Conservation (phyloP, 1,284 basidiomycete genomes). For the Volvariella surrecta region DNA sequence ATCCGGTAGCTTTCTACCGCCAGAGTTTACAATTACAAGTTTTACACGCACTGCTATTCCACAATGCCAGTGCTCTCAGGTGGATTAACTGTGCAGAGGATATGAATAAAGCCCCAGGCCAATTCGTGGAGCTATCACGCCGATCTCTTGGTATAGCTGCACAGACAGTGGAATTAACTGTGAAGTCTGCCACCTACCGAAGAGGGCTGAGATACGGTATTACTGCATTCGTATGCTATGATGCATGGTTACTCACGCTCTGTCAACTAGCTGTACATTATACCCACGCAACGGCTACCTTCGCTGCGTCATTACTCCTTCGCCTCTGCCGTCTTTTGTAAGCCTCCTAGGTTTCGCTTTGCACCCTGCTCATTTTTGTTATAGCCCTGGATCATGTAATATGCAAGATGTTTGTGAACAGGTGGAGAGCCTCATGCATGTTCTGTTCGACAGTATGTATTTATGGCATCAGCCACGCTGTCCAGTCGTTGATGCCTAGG, state of each 20-base stretch:
- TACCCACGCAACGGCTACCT: conserved; percentile 88
- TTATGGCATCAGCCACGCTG: conserved; percentile 10
- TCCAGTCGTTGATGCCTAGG: conserved; percentile 8
- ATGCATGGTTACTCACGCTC: conserved; percentile 3
- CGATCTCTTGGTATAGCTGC: conserved; percentile 65
- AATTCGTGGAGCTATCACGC: conserved; percentile 62
- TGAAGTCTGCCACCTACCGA: conserved; percentile 73
- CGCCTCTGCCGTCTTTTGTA: conserved; percentile 82
- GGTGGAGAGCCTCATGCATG: conserved; percentile 68
- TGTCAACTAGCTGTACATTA: conserved; percentile 67
- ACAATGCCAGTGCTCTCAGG: conserved; percentile 69
- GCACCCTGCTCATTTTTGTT: conserved; percentile 7
- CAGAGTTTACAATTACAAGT: conserved; percentile 79
- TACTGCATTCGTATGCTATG: conserved; percentile 14
- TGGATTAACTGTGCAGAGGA: conserved; percentile 74
- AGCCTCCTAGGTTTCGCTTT: conserved; percentile 19
- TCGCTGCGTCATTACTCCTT: conserved; percentile 83
- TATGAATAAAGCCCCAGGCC: conserved; percentile 63
- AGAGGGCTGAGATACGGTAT: conserved; percentile 85
- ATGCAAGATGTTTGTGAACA: conserved; percentile 66
- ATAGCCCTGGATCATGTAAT: conserved; percentile 78
- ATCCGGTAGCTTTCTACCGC: conserved; percentile 61
- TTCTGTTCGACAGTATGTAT: conserved; percentile 68
- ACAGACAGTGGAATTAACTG: conserved; percentile 64
- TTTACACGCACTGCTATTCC: conserved; percentile 71